Conservation (phyloP, 495 filamentous ascomycete genomes). For the Aspergillus sclerotioniger region DNA sequence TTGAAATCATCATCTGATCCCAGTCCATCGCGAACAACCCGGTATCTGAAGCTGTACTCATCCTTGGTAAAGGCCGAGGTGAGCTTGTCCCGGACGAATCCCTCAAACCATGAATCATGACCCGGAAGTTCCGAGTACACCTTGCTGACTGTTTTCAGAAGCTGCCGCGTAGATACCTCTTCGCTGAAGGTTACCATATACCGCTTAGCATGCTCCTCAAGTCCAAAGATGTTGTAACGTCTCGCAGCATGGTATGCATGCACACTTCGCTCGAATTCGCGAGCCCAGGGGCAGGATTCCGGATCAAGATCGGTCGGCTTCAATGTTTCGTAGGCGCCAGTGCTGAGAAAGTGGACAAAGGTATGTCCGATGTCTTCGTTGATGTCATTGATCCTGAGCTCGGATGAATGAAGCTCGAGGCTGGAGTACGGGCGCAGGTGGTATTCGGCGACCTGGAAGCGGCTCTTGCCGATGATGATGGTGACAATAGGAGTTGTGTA, state of each 20-base stretch:
- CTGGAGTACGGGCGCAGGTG: neutral
- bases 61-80: neutral
- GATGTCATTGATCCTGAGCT: neutral
- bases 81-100: neutral
- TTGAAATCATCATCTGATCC: neutral
- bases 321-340: neutral
- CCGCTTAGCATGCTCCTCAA: neutral
- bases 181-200: neutral
- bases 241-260: neutral
- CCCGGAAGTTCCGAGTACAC: neutral
- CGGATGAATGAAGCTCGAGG: neutral
- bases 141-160: neutral
- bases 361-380: neutral
- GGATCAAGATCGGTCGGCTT: neutral
- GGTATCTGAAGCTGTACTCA: neutral
- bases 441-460: neutral
- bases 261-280: neutral
- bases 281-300: neutral
- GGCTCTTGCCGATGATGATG: neutral
- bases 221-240: neutral
- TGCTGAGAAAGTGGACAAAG: neutral
- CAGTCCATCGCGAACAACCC: neutral
- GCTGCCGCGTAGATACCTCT: neutral
- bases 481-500: neutral
- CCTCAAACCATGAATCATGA: neutral